Evolutionary conservation across 352 stramenopile species (phyloP), one percentile per base, ranked within the genome.

Genomic region (Pythium folliculosum): DNA sequence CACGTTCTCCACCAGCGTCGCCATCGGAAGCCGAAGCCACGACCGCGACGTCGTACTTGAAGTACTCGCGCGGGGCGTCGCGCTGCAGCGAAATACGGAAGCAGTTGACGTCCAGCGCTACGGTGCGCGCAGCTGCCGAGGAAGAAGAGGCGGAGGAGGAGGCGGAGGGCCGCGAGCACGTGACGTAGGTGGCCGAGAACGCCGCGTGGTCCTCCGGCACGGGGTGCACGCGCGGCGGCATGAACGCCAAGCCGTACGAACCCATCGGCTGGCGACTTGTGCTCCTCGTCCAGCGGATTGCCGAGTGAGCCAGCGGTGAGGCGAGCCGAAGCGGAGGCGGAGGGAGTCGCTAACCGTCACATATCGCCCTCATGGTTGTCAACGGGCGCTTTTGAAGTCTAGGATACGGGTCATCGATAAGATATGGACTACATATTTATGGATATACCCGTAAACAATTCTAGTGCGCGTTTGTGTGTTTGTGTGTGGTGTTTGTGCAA

Each of bases 31-130:
- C 25, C 1, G 49, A 19, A 25, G 37, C 19, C 5, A 50, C 25
- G 16, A 30, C 50, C n/a, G 53, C 22, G 13, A 69, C 54, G 19
- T 69, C 63, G 63, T 69, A 63, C 45, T 59, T 58, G 47, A 69
- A 69, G 43, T 45, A 69, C 53, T 69, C 63, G 4, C 14, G 40
- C 19, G 63, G 44, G 2, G 6, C 54, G 43, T 37, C 14, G n/a
- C 6, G 5, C 0, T 1, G 23, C 12, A 60, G 49, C 2, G 6
- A 7, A 17, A 65, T 23, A 6, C 37, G 32, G 55, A 45, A 64
- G 55, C 45, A 70, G 49, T 70, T 70, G 9, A 65, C 56, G 14
- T 55, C 45, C 55, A 70, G 16, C 4, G 21, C 23, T 16, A 63
- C 25, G 50, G 37, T 48, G 4, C 19, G 44, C 19, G 21, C 2